These are phyloP conservation scores for Buxus sempervirens DNA, from an alignment of 164 flowering plant genomes.

Conservation along the genomic window DNA sequence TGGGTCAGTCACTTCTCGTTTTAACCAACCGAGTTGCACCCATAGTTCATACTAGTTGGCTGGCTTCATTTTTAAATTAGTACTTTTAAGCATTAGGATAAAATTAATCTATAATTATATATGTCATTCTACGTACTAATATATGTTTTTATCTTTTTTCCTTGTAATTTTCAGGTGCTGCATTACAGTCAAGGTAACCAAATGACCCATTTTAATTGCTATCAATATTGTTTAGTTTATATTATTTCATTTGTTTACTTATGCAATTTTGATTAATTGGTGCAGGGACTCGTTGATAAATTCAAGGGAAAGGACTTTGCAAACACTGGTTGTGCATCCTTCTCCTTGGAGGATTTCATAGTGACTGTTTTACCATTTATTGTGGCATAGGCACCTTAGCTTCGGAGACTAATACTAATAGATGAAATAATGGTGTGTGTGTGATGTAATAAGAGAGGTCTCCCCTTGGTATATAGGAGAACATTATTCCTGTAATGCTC, in stretches of 20 bases:
- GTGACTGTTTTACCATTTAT: conserved; percentile 27
- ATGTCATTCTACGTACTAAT: too few relatives aligned
- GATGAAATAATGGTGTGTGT: too few relatives aligned
- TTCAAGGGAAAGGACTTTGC: conserved; percentile 59
- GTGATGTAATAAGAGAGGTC: too few relatives aligned
- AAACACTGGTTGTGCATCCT: conserved; percentile 50
- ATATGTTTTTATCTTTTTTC: background rate
- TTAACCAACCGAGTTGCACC: too few relatives aligned
- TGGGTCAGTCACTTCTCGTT: too few relatives aligned
- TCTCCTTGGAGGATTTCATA: conserved; percentile 59
- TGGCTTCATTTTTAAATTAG: too few relatives aligned
- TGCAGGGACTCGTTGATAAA: conserved; percentile 64
- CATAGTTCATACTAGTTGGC: too few relatives aligned
- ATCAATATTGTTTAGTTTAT: background rate
- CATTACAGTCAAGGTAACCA: conserved; percentile 1
- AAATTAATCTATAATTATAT: too few relatives aligned
- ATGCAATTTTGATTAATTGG: background rate
- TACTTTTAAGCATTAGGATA: too few relatives aligned
- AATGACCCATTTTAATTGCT: background rate
- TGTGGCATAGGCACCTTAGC: background rate
- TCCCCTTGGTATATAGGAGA: too few relatives aligned
- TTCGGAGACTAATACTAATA: too few relatives aligned
- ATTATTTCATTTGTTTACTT: background rate
- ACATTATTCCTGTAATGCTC: too few relatives aligned
- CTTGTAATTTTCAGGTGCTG: conserved; percentile 1